phyloP scores from a whole-genome alignment of 768 basidiomycete genomes.

The Xanthoconium stramineum region DNA sequence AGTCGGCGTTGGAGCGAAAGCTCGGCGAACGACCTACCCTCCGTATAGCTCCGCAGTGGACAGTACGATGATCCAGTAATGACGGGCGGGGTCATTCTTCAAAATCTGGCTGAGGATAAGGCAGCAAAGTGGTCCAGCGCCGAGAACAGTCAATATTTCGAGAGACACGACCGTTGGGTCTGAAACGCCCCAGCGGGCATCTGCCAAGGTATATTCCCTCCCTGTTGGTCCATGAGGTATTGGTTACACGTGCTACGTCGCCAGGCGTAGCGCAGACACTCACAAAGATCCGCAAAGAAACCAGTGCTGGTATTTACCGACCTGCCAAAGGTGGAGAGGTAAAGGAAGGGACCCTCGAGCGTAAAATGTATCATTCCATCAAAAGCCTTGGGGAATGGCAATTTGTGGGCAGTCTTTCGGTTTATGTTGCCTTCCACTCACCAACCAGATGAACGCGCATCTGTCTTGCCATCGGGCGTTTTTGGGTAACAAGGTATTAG shows the following conservation, averaged over 20 bases:
- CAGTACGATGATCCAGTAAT: constrained; percentile 71
- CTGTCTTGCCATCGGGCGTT: constrained; percentile 61
- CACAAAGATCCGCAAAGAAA: constrained; percentile 72
- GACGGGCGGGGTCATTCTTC: constrained; percentile 56
- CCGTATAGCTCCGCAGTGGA: constrained; percentile 78
- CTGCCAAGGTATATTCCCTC: constrained; percentile 79
- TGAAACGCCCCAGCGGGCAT: constrained; percentile 76
- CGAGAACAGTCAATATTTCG: constrained; percentile 78
- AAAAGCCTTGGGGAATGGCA: constrained; percentile 50
- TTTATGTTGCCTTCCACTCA: constrained; percentile 31
- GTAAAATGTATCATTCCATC: constrained; percentile 78
- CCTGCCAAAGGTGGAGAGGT: constrained; percentile 70
- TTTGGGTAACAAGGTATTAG: constrained; percentile 59
- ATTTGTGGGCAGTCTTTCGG: neutral
- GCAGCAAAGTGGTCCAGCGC: constrained; percentile 68
- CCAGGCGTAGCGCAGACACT: constrained; percentile 23
- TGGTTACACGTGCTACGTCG: neutral
- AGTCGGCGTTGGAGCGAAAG: neutral
- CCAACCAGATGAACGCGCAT: constrained; percentile 77
- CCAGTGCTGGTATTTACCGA: constrained; percentile 68
- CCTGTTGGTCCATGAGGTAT: constrained; percentile 39
- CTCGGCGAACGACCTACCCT: constrained; percentile 42
- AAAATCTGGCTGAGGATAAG: constrained; percentile 67
- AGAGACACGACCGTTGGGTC: constrained; percentile 81
- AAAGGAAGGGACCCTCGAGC: constrained; percentile 80